A percentile compares a stretch with the other conserved stretches of the same genome.
These are phyloP conservation scores for Ceratocystiopsis sp. DNA, from an alignment of 2,329 filamentous ascomycete genomes.

Conservation along the genomic window DNA sequence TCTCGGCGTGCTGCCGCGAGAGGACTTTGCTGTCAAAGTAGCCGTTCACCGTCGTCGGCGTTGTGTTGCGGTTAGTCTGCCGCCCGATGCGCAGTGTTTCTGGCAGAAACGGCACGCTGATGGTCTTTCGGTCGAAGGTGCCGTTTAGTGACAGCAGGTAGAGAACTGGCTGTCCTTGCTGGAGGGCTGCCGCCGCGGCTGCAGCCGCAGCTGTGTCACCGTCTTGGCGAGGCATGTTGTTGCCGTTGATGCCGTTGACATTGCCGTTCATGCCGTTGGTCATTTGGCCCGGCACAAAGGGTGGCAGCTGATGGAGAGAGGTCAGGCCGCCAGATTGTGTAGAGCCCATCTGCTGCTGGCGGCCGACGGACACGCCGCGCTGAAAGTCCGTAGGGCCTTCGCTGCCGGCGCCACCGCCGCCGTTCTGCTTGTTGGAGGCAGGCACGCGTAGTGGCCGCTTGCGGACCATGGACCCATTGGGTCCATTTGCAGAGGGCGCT, in stretches of 20 bases:
- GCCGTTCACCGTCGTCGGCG: constrained; percentile 78
- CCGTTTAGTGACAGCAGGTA: constrained; percentile 83
- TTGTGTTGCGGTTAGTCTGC: constrained; percentile 92
- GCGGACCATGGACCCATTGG: constrained; percentile 30
- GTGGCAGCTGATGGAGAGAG: constrained; percentile 20
- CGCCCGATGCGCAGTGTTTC: constrained; percentile 88
- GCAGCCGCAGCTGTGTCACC: constrained; percentile 18
- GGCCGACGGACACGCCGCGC: constrained; percentile 18
- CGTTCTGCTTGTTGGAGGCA: constrained; percentile 22
- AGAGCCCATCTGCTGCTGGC: constrained; percentile 13
- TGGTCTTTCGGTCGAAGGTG: constrained; percentile 94
- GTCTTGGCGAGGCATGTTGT: constrained; percentile 45
- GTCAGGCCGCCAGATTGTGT: constrained; percentile 25
- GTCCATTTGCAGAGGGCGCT: constrained; percentile 22
- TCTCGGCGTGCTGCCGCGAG: constrained; percentile 87
- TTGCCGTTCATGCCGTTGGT: constrained; percentile 16
- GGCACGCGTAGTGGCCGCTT: constrained; percentile 23
- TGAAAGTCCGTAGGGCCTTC: constrained; percentile 31
- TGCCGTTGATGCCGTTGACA: constrained; percentile 9
- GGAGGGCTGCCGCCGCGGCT: constrained; percentile 12
- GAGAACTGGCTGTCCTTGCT: constrained; percentile 58
- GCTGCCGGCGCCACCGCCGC: constrained; percentile 5
- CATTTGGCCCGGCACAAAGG: constrained; percentile 19
- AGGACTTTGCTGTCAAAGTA: constrained; percentile 98
- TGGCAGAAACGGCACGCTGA: constrained; percentile 81